These are phyloP conservation scores for Saccharomycopsis synnaedendra DNA, from an alignment of 805 yeast genomes.

Conservation along the genomic window DNA sequence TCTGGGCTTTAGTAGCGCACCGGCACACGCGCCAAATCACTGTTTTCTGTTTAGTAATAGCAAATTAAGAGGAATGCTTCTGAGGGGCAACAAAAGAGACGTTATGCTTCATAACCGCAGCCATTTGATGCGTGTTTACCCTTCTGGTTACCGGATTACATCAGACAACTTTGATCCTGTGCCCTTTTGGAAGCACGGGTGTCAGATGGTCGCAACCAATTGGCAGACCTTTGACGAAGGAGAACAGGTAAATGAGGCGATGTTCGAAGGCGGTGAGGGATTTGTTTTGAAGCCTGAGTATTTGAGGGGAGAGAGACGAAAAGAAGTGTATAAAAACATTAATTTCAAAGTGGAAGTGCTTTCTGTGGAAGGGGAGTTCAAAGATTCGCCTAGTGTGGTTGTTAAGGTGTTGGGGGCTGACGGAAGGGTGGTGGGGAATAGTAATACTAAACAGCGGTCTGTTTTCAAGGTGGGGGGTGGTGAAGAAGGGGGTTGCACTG, in stretches of 20 bases:
- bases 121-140: slow-evolving; percentile 77
- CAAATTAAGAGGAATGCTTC: slow-evolving; percentile 46
- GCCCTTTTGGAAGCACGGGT: slow-evolving; percentile 73
- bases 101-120: slow-evolving; percentile 68
- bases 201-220: slow-evolving; percentile 91
- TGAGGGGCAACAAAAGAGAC: slow-evolving; percentile 42
- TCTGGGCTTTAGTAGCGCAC: slow-evolving; percentile 74
- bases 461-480: background rate
- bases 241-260: slow-evolving; percentile 76
- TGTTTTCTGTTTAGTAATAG: slow-evolving; percentile 83
- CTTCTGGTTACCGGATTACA: slow-evolving; percentile 63
- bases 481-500: background rate
- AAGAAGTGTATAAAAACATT: slow-evolving; percentile 13
- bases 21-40: slow-evolving; percentile 69
- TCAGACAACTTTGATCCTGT: slow-evolving; percentile 80
- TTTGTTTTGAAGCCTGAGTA: slow-evolving; percentile 65
- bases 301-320: slow-evolving; percentile 20
- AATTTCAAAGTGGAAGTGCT: slow-evolving; percentile 35
- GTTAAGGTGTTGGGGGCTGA: slow-evolving; percentile 9
- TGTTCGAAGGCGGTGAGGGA: slow-evolving; percentile 53
- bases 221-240: slow-evolving; percentile 93
- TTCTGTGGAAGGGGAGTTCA: slow-evolving; percentile 85
- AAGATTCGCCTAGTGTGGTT: slow-evolving; percentile 28
- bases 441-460: background rate
- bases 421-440: background rate